These are phyloP conservation scores for Penicillium sp. DNA, from an alignment of 2,329 filamentous ascomycete genomes.

Conservation along the genomic window DNA sequence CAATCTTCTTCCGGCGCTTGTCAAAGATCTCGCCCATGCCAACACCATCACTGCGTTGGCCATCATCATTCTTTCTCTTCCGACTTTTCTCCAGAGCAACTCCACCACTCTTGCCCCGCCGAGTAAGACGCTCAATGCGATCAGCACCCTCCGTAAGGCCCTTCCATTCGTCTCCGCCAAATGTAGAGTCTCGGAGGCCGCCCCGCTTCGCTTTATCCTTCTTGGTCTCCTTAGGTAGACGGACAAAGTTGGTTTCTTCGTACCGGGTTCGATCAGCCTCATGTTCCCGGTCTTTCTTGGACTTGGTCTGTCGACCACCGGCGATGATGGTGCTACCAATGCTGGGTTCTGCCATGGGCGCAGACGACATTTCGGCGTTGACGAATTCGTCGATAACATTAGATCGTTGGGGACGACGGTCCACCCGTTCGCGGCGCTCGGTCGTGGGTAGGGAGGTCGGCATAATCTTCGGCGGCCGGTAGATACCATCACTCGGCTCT, in stretches of 20 bases:
- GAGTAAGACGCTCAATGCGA: conserved; percentile 79
- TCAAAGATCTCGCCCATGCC: conserved; percentile 65
- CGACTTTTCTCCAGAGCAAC: conserved; percentile 75
- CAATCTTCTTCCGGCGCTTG: conserved; percentile 46
- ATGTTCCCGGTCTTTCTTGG: conserved; percentile 68
- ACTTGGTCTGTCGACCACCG: conserved; percentile 76
- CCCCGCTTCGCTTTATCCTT: conserved; percentile 71
- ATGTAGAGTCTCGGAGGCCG: conserved; percentile 54
- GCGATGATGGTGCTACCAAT: conserved; percentile 86
- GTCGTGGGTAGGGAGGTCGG: conserved; percentile 76
- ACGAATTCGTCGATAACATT: conserved; percentile 91
- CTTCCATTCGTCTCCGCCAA: conserved; percentile 92
- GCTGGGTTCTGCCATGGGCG: conserved; percentile 79
- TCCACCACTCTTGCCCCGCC: conserved; percentile 59
- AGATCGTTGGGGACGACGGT: conserved; percentile 67
- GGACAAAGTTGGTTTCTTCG: conserved; percentile 88
- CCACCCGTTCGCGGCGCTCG: conserved; percentile 57
- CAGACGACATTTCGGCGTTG: conserved; percentile 74
- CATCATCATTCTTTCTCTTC: conserved; percentile 74
- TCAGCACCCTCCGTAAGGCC: conserved; percentile 81
- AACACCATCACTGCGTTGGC: conserved; percentile 61
- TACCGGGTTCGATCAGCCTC: conserved; percentile 80
- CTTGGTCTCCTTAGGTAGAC: conserved; percentile 81
- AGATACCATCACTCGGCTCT: conserved; percentile 63
- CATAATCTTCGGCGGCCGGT: conserved; percentile 83